Base-by-base conservation (phyloP, 2,329 filamentous ascomycete genomes). In the Scortechinia acanthostroma region DNA sequence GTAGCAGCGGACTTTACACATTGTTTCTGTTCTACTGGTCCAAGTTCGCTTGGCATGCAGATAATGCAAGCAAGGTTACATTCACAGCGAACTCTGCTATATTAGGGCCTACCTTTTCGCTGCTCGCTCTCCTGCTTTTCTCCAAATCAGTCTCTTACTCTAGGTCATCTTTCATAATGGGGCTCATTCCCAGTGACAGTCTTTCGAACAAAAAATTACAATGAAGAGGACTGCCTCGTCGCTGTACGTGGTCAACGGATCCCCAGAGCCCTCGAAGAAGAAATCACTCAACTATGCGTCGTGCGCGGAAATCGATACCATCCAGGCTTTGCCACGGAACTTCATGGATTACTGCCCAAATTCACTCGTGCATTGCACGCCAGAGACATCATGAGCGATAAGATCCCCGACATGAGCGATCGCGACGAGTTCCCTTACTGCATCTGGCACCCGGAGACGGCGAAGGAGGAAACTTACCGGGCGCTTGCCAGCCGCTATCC, bases 401-500 rank as follows among this genome's bases (percentile, higher is more conserved):
- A 25, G 10, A 55, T 62, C 16, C 58, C 58, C 4, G 48, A 51
- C 14, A 54, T 57, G 22, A n/a, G 46, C 14, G 42, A 50, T 22
- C 43, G 49, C 14, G 54, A 59, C 6, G 48, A 55, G 3, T 42
- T 55, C 15, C 60, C 59, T 2, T 64, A 66, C 48, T 66, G 62
- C 46, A 64, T 66, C 42, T 66, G 62, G 60, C 51, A 63, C 47
- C 63, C 63, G 1, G 56, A 62, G 0, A 42, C 54, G 3, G 57
- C 64, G 4, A 46, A 45, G 3, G 61, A 67, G 46, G 53, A 57
- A 4, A 67, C 62, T 1, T 61, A 62, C 42, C 57, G 63, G 2
- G 42, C 49, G 6, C 46, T 69, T 17, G 58, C 49, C 10, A 23
- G 44, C 15, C 48, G 49, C 3, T 66, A 61, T 48, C 63, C 63